These are phyloP conservation scores for Cladosporium cucumerinum DNA, from an alignment of 2,329 filamentous ascomycete genomes.

Conservation along the genomic window DNA sequence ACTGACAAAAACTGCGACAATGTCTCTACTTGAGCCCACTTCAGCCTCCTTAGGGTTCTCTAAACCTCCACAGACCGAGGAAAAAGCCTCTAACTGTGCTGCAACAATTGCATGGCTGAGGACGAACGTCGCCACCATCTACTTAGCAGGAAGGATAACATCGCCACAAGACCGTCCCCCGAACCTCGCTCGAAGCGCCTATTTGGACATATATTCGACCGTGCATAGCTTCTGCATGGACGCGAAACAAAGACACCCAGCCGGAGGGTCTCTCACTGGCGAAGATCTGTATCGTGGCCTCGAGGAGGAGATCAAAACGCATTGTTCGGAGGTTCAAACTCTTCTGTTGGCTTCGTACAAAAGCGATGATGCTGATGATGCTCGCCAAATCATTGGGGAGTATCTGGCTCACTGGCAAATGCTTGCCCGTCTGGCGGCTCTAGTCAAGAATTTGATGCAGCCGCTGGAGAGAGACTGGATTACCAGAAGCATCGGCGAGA, in stretches of 20 bases:
- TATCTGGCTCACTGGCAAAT: not conserved
- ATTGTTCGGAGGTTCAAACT: not conserved
- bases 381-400: not conserved
- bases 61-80: not conserved
- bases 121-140: not conserved
- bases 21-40: not conserved
- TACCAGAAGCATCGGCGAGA: not conserved
- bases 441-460: not conserved
- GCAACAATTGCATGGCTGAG: not conserved
- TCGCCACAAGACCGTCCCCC: not conserved
- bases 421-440: not conserved
- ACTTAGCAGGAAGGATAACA: not conserved
- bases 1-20: not conserved
- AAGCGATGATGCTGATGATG: not conserved
- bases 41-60: not conserved
- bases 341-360: not conserved
- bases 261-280: not conserved
- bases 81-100: not conserved
- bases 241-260: not conserved
- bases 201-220: not conserved
- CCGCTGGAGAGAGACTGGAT: slow-evolving; percentile 3
- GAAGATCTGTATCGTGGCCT: not conserved
- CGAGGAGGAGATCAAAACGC: not conserved
- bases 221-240: not conserved
- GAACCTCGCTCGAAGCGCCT: slow-evolving; percentile 1